Base-by-base conservation (phyloP, 2,329 filamentous ascomycete genomes). In the Diaporthe aspalathi region DNA sequence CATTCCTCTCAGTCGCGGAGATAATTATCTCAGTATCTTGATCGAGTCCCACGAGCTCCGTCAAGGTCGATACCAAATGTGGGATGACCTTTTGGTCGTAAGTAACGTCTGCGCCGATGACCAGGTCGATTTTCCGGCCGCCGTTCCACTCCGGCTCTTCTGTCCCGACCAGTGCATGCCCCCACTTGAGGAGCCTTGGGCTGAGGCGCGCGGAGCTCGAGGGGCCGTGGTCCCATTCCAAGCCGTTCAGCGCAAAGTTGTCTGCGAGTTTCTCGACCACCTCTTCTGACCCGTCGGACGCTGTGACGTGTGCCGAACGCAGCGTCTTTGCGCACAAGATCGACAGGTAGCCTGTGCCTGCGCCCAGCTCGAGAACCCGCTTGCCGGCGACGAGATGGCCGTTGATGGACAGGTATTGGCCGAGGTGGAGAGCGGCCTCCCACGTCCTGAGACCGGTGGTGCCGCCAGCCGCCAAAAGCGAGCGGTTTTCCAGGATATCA, bases 361-460 rank as follows among this genome's bases (percentile, higher is more conserved):
- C 89, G 4, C 93, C 93, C 1, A 95, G 84, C 78, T 95, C 93
- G 2, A 95, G 83, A 1, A 95, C 81, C 9, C 83, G 85, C 76
- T 89, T 91, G 2, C 83, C 85, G 9, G 76, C 76, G 35, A 93
- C 82, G 24, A 87, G 74, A 1, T 75, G 73, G 0, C 79, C 80
- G 63, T 85, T 80, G n/a, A 77, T 72, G 72, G 88, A 88, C 27
- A 95, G 86, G 76, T 90, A 94, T 54, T 90, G 87, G 1, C 91
- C 92, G 0, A 95, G 84, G 75, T 94, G 91, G 11, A 95, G 82
- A 1, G 92, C 90, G 1, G 93, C 93, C 79, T 95, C 93, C 93
- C 93, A 96, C 0, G 93, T 95, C 43, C 93, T 88, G 29, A 93
- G 85, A 1, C 93, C 93, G 0, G 93, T 95, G 0, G 92, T 94